phyloP scores from a whole-genome alignment of 495 filamentous ascomycete species.

The Hyphodiscus hymeniophilus region DNA sequence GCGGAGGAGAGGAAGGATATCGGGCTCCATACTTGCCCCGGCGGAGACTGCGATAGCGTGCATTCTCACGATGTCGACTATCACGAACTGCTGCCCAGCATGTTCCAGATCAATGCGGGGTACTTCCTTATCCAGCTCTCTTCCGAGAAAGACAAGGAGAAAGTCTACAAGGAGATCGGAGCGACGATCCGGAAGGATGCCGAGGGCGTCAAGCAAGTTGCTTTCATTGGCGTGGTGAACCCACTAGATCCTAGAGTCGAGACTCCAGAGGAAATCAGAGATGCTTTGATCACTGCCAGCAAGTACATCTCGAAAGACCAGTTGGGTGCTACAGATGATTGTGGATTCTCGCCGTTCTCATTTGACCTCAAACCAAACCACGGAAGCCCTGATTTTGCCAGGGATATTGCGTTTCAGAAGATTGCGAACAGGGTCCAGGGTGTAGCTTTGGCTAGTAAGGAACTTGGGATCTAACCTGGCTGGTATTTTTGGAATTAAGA shows the following conservation, averaged over 20 bases:
- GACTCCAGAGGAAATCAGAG: constrained; percentile 29
- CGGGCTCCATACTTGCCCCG: constrained; percentile 37
- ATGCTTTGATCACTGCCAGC: constrained; percentile 27
- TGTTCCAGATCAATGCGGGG: constrained; percentile 36
- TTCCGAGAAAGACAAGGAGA: constrained; percentile 29
- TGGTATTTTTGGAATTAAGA: no score
- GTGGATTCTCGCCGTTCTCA: constrained; percentile 33
- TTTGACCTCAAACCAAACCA: constrained; percentile 33
- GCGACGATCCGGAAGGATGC: constrained; percentile 29
- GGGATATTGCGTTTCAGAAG: constrained; percentile 33
- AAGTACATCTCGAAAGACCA: constrained; percentile 32
- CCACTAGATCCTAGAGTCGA: constrained; percentile 31
- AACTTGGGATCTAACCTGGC: constrained; percentile 27
- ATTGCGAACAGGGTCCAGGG: constrained; percentile 31
- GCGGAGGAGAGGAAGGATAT: constrained; percentile 29
- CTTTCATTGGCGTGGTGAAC: constrained; percentile 33
- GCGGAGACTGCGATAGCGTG: constrained; percentile 36
- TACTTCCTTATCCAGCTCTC: constrained; percentile 36
- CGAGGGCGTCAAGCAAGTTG: constrained; percentile 32
- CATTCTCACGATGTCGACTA: constrained; percentile 35
- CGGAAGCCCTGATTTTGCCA: constrained; percentile 32
- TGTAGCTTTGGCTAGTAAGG: constrained; percentile 29
- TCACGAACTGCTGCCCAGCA: constrained; percentile 28
- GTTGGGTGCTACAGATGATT: constrained; percentile 35
- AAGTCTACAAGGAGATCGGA: constrained; percentile 31